phyloP scores from a whole-genome alignment of 768 basidiomycete genomes.

The Pulveroboletus sp. region DNA sequence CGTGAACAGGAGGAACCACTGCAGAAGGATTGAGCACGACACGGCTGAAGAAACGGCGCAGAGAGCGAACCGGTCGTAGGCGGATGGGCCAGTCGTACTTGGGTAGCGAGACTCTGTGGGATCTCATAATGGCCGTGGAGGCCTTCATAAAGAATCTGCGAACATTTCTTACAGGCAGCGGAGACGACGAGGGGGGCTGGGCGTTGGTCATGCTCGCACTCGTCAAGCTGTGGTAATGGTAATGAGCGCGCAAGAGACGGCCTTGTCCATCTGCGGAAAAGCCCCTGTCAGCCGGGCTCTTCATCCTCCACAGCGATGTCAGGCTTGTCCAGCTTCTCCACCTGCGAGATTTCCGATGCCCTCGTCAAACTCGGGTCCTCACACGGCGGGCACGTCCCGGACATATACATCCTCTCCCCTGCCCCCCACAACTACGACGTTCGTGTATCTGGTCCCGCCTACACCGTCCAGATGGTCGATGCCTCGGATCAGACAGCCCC shows the following conservation, averaged over 20 bases:
- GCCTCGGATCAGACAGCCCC: constrained; percentile 56
- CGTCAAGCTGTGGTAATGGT: background rate
- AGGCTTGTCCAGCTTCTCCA: constrained; percentile 43
- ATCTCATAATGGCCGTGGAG: constrained; percentile 66
- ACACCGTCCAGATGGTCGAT: constrained; percentile 81
- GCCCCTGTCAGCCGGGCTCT: background rate
- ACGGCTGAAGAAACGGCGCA: background rate
- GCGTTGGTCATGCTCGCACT: constrained; percentile 10
- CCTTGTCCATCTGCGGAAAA: background rate
- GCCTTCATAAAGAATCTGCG: constrained; percentile 40
- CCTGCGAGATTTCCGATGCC: constrained; percentile 87
- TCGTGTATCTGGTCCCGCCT: constrained; percentile 70
- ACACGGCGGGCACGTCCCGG: constrained; percentile 78
- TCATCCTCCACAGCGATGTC: background rate
- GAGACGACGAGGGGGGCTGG: constrained; percentile 6
- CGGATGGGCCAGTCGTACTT: constrained; percentile 69
- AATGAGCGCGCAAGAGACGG: too few species aligned
- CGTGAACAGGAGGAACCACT: constrained; percentile 85
- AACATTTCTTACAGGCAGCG: constrained; percentile 9
- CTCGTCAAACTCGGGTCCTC: constrained; percentile 71
- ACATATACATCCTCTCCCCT: constrained; percentile 51
- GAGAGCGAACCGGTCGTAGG: constrained; percentile 55
- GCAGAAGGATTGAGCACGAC: constrained; percentile 9
- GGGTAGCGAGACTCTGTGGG: constrained; percentile 56
- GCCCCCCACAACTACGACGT: constrained; percentile 28